Evolutionary conservation across 257 asterid genomes (phyloP), one percentile per base, ranked within the genome.

Genomic region (Ocimum tenuiflorum): DNA sequence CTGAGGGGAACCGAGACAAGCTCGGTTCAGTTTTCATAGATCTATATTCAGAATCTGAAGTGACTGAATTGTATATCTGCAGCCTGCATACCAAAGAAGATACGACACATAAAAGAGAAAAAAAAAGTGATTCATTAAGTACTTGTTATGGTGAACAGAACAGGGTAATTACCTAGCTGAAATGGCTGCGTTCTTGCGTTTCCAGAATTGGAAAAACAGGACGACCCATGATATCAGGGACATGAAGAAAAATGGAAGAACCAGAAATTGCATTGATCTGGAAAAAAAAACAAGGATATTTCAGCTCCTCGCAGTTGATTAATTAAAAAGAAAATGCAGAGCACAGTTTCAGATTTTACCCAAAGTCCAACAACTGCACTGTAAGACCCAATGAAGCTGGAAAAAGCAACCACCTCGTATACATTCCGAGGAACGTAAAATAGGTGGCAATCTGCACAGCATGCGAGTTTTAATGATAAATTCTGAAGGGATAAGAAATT

Each of bases 191-290:
- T 82, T 89, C 79, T 90, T 89, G 13, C 99, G 97, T 76, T 90
- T 89, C 99, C 99, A 94, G 72, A 94, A 94, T 72, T 94, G 99
- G 71, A 94, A 83, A 81, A 94, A 86, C 74, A 83, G 54, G 52
- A 83, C 95, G 14, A 96, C 94, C 99, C 99, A 90, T 51, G 90
- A 79, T 67, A 94, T 76, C 38, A 88, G 67, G 80, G 94, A 79
- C 75, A 86, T 67, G 72, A 88, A 94, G 89, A 94, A 94, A 67
- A 78, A 68, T 1, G 97, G 97, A 58, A 89, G 97, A 75, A 88
- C 97, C 68, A 80, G 68, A 68, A 90, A 68, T 61, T 90, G 94
- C 78, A 87, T 51, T 29, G 94, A 83, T 71, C 99, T 90, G n/a
- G n/a, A n/a, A n/a, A 81, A 47, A 49, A 17, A 60, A 69, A 60